Evolutionary conservation across 1,139 yeast species (phyloP), one percentile per base, ranked within the genome.

Genomic region (Saccharomyces hybrid): DNA sequence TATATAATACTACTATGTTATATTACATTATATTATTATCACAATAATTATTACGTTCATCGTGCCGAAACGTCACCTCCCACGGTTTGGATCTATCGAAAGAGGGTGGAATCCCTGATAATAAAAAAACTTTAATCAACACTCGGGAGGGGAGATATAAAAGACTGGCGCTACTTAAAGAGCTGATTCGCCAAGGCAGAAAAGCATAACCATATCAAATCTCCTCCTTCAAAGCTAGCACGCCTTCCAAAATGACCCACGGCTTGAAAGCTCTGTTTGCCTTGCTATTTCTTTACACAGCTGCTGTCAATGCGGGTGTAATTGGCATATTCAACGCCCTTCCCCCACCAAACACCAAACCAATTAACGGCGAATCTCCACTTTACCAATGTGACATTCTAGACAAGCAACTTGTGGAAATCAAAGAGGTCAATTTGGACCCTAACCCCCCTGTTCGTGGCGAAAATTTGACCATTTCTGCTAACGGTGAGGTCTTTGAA

Each of bases 391-490:
- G 99, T 72, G 96, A 89, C 64, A 74, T 79, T 38, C 72, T 75
- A 19, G 78, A 77, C 52, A 72, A 78, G 1, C 97, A 89, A 67
- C 66, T 86, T 34, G 75, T 93, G 63, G 75, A 75, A 48, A 79
- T 93, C 62, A 76, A 81, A 49, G 71, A 75, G 48, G 82, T 93
- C 28, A 76, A 75, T 49, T 71, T 93, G 57, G 70, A 75, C 44
- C 99, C 99, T 52, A 88, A 88, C 67, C 98, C 98, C 7, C 99
- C 99, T 2, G 76, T 68, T 49, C 82, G 89, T 63, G 98, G 97
- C 23, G 73, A 76, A 48, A 86, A 88, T 66, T 76, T 93, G 68
- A 86, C 95, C 14, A 82, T 95, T 58, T 70, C 78, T 28, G 99
- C 97, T 3, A 70, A 75, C 16, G 99, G 97, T 1, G 69, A 68